A percentile compares a stretch with the other conserved stretches of the same genome.
Evolutionary conservation across 768 basidiomycete species (phyloP).

Genomic region (Amanita brunnescens): DNA sequence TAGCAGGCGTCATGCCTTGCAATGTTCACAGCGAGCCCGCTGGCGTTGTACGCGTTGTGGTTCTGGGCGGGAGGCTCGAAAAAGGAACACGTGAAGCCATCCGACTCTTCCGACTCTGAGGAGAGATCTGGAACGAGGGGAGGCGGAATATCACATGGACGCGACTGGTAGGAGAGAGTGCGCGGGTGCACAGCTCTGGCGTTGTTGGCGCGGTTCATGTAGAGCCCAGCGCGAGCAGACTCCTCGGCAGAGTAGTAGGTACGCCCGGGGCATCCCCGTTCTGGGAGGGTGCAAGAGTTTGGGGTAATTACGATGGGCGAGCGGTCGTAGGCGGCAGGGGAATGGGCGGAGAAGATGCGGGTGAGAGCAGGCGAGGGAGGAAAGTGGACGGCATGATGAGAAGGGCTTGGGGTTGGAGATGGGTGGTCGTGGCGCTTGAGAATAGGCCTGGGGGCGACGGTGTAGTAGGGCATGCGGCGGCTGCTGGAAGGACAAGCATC

Average conservation of each 20-base stretch:
- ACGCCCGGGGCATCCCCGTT: slow-evolving; percentile 66
- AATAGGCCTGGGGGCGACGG: slow-evolving; percentile 44
- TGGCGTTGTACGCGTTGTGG: slow-evolving; percentile 10
- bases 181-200: slow-evolving; percentile 40
- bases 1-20: slow-evolving; percentile 8
- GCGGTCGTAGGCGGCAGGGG: slow-evolving; percentile 64
- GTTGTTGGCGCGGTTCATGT: slow-evolving; percentile 13
- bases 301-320: slow-evolving; percentile 68
- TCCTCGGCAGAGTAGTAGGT: slow-evolving; percentile 48
- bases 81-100: slow-evolving; percentile 36
- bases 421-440: slow-evolving; percentile 35
- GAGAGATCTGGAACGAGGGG: slow-evolving; percentile 55
- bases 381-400: slow-evolving; percentile 36
- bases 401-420: slow-evolving; percentile 19
- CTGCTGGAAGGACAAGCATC: not conserved
- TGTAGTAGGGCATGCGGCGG: not conserved
- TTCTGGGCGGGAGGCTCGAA: slow-evolving; percentile 16
- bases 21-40: slow-evolving; percentile 20
- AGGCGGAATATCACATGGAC: slow-evolving; percentile 21
- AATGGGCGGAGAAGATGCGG: slow-evolving; percentile 42
- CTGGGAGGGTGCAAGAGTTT: slow-evolving; percentile 69
- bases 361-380: slow-evolving; percentile 46
- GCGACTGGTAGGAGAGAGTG: slow-evolving; percentile 19
- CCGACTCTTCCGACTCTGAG: slow-evolving; percentile 58
- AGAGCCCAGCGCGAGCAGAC: slow-evolving; percentile 9